Evolutionary conservation across 176 grass and related monocot species (phyloP).

Genomic region (Poa annua): DNA sequence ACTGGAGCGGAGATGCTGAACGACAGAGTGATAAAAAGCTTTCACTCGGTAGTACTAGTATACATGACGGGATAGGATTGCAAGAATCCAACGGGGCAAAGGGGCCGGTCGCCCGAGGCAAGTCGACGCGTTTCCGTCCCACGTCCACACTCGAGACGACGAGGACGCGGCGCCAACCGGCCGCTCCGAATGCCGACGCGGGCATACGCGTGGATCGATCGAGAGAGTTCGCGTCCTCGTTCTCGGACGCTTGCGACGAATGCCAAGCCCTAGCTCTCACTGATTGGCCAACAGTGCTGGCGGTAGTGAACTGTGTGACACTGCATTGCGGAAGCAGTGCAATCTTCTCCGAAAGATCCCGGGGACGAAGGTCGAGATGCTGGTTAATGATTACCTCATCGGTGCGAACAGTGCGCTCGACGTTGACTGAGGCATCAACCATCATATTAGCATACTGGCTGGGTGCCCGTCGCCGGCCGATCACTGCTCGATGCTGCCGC

Average conservation of each 20-base stretch:
- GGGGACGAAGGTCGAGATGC: neutral
- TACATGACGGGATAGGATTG: no score
- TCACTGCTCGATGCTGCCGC: no score
- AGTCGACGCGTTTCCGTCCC: neutral
- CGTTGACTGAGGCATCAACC: neutral
- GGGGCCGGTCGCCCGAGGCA: neutral
- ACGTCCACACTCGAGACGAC: neutral
- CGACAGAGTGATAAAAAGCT: no score
- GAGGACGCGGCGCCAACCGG: slow-evolving; percentile 38
- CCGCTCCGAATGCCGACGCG: neutral
- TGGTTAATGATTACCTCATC: neutral
- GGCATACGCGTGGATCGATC: neutral
- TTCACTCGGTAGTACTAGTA: no score
- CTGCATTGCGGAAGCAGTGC: neutral
- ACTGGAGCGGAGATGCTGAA: no score
- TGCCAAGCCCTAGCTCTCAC: neutral
- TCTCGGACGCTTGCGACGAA: slow-evolving; percentile 22
- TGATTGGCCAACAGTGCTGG: neutral
- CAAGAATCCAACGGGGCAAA: no score
- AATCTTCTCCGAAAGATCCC: neutral
- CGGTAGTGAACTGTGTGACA: no score
- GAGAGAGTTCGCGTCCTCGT: neutral
- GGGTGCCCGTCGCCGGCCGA: neutral
- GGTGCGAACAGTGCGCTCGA: neutral
- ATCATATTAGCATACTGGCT: neutral